Evolutionary conservation across 2,329 filamentous ascomycete genomes (phyloP), one percentile per base, ranked within the genome.

Genomic region (Phaeosphaeria sp.): DNA sequence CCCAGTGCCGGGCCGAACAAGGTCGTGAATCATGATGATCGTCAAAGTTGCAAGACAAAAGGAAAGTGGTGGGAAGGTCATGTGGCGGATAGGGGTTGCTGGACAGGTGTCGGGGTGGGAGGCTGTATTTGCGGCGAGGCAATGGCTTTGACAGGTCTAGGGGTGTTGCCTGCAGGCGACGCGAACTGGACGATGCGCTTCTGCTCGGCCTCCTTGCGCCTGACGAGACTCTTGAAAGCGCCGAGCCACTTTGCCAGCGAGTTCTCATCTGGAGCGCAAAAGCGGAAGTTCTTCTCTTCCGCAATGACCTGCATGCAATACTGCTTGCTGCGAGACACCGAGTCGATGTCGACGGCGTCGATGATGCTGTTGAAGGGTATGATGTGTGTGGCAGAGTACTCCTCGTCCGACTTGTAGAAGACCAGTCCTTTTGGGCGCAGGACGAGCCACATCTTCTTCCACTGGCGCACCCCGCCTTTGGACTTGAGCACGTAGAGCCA

Each of bases 361-460:
- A 98, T 90, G 52, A 99, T 89, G 54, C 84, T 87, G 9, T 87
- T 82, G 68, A 98, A 87, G 3, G 90, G 87, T 33, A 97, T 82
- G 67, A 99, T 90, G 67, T 93, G 89, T 60, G 90, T 84, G 0
- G 93, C 92, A 13, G 90, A 89, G 76, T 98, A 98, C 79, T 99
- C 95, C 63, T 86, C 82, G 55, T 96, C 91, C 72, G 96, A 90
- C 77, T 97, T 97, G 83, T 99, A 99, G 23, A 98, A 85, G 17
- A 92, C 90, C 30, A 99, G 82, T 62, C 91, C 93, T 51, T 90
- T 89, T 1, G 92, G 90, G 30, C 95, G 90, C 51, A 99, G 84
- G 0, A 98, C 95, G 13, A 90, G 90, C 95, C 95, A 98, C 58
- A 93, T 85, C 68, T 92, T 90, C 82, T 97, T 97, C 95, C 95